Conservation (phyloP, 768 basidiomycete genomes). For the Boletus bicolor region DNA sequence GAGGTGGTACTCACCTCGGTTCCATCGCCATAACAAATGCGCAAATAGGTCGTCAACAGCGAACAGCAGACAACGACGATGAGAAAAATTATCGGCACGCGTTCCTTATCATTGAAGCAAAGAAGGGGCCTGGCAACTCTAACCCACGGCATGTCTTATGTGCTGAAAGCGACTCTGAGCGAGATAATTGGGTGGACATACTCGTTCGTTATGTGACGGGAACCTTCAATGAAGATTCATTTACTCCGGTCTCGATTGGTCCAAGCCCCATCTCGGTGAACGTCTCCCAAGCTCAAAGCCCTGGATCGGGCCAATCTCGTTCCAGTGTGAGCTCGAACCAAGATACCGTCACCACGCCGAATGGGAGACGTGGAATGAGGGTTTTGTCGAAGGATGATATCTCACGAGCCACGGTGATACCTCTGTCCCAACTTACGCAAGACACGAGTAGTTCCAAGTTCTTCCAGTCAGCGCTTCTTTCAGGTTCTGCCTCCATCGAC, state of each 20-base stretch:
- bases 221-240: constrained; percentile 69
- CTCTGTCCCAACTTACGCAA: constrained; percentile 52
- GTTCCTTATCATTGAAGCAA: constrained; percentile 92
- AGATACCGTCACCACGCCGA: constrained; percentile 22
- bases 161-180: constrained; percentile 90
- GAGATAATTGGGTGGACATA: constrained; percentile 93
- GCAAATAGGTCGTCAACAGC: constrained; percentile 94
- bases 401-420: constrained; percentile 49
- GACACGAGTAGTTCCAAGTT: constrained; percentile 59
- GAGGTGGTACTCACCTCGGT: constrained; percentile 88
- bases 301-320: constrained; percentile 44
- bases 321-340: constrained; percentile 53
- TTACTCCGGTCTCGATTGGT: constrained; percentile 40
- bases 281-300: constrained; percentile 24
- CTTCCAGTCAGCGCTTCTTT: constrained; percentile 44
- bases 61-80: constrained; percentile 59
- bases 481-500: constrained; percentile 22
- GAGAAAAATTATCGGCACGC: constrained; percentile 96
- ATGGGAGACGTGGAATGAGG: constrained; percentile 36
- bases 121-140: constrained; percentile 64
- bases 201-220: constrained; percentile 87
- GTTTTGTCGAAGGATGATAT: constrained; percentile 60
- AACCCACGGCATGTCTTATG: constrained; percentile 89
- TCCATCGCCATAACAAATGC: constrained; percentile 89
- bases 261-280: constrained; percentile 26